phyloP scores from a whole-genome alignment of 2,329 filamentous ascomycete species.

The Aspergillus sp. region DNA sequence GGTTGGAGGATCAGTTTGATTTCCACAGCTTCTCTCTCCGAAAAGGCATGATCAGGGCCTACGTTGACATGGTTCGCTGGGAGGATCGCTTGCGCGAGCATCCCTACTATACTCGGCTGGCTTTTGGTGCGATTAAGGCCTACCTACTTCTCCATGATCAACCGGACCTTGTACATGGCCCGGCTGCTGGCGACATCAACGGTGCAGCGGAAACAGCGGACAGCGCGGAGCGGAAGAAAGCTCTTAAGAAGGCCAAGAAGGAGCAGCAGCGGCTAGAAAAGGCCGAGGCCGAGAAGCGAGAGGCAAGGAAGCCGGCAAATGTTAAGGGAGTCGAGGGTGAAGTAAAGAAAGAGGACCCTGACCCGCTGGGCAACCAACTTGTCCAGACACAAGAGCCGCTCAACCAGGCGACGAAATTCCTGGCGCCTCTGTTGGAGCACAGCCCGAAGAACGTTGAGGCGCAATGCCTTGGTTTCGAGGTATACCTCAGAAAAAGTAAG shows the following conservation, averaged over 20 bases:
- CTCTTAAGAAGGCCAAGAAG: slow-evolving; percentile 80
- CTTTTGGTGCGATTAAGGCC: slow-evolving; percentile 68
- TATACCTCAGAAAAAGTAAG: slow-evolving; percentile 76
- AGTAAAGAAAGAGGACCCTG: slow-evolving; percentile 78
- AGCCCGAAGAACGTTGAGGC: slow-evolving; percentile 71
- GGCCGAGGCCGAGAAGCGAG: slow-evolving; percentile 71
- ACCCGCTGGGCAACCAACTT: slow-evolving; percentile 73
- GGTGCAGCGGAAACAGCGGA: slow-evolving; percentile 42
- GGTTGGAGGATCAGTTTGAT: slow-evolving; percentile 98
- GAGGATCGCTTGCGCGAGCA: slow-evolving; percentile 86
- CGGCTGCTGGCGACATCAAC: slow-evolving; percentile 47
- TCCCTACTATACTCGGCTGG: slow-evolving; percentile 81
- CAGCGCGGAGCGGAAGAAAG: slow-evolving; percentile 69
- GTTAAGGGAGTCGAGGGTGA: slow-evolving; percentile 49
- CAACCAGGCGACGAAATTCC: slow-evolving; percentile 76
- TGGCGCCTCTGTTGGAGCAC: slow-evolving; percentile 70
- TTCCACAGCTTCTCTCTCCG: slow-evolving; percentile 97
- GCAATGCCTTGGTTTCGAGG: slow-evolving; percentile 81
- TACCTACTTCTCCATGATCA: slow-evolving; percentile 74
- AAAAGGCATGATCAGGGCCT: slow-evolving; percentile 90
- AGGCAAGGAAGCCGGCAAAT: slow-evolving; percentile 67
- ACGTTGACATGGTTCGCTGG: slow-evolving; percentile 94
- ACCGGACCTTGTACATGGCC: slow-evolving; percentile 55
- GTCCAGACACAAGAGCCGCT: slow-evolving; percentile 74
- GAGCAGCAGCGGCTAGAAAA: slow-evolving; percentile 65